phyloP scores from a whole-genome alignment of 2,329 filamentous ascomycete species.

The Penicillium hordei region DNA sequence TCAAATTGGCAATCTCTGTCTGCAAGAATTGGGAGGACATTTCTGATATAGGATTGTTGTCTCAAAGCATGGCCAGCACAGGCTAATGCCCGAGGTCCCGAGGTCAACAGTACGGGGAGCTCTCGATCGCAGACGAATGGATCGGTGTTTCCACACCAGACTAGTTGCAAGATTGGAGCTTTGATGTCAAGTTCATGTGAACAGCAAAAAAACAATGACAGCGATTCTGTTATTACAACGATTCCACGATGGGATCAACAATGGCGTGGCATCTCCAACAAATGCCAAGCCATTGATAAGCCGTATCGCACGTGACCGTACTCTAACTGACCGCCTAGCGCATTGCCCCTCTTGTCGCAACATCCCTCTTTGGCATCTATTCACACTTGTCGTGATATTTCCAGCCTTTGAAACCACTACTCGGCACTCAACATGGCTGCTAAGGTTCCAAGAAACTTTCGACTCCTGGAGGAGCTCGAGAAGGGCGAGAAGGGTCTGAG shows the following conservation, averaged over 20 bases:
- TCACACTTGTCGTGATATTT: constrained; percentile 1
- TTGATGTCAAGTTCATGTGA: background rate
- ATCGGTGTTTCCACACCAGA: background rate
- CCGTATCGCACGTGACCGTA: constrained; percentile 25
- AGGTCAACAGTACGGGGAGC: constrained; percentile 16
- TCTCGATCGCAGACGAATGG: background rate
- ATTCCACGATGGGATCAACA: constrained; percentile 20
- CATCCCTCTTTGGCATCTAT: constrained; percentile 4
- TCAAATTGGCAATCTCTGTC: constrained; percentile 83
- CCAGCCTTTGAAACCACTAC: background rate
- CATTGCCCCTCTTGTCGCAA: constrained; percentile 23
- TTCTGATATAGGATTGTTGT: constrained; percentile 37
- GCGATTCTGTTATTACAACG: constrained; percentile 4
- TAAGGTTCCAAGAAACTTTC: constrained; percentile 92
- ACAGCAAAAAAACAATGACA: background rate
- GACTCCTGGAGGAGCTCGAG: constrained; percentile 93
- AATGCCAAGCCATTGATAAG: constrained; percentile 26
- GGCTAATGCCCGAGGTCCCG: constrained; percentile 11
- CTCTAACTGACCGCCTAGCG: constrained; percentile 10
- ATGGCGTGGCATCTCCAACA: constrained; percentile 26
- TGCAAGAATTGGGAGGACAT: constrained; percentile 92
- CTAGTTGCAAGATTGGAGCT: background rate
- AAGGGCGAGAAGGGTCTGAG: constrained; percentile 98
- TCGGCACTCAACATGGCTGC: constrained; percentile 53
- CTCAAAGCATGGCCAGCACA: constrained; percentile 34